These are phyloP conservation scores for Hymenoscyphus fructigenus DNA, from an alignment of 2,329 filamentous ascomycete species.

Conservation along the genomic window DNA sequence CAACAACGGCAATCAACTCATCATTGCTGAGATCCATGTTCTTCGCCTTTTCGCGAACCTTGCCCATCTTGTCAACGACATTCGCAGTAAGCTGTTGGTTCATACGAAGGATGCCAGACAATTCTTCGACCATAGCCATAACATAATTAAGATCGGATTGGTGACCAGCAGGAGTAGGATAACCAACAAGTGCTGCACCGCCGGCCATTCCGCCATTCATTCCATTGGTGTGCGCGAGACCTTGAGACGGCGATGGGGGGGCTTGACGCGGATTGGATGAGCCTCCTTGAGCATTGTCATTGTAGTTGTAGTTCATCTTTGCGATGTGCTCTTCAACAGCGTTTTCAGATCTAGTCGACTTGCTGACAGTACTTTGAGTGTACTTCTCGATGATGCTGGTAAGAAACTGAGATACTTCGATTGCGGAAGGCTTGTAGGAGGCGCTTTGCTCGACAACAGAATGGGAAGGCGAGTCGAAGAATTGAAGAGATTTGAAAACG, in stretches of 20 bases:
- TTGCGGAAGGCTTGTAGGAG: no score
- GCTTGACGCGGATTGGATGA: conserved; percentile 30
- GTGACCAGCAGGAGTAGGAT: conserved; percentile 64
- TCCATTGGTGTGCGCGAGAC: conserved; percentile 34
- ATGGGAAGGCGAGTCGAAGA: not conserved
- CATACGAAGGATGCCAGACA: conserved; percentile 42
- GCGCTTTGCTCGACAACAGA: no score
- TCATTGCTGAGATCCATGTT: conserved; percentile 55
- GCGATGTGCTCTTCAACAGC: not conserved
- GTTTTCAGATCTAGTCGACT: not conserved
- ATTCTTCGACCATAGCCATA: conserved; percentile 66
- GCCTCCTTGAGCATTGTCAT: conserved; percentile 25
- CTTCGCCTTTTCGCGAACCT: conserved; percentile 57
- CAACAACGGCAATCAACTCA: conserved; percentile 55
- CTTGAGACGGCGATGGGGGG: conserved; percentile 35
- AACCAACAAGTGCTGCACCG: conserved; percentile 26
- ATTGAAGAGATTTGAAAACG: conserved; percentile 1
- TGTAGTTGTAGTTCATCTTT: conserved; percentile 13
- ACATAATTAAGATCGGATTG: conserved; percentile 69
- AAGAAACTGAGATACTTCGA: no score
- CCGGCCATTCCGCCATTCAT: conserved; percentile 35
- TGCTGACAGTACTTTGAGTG: not conserved
- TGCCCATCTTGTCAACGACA: conserved; percentile 62
- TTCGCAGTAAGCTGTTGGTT: conserved; percentile 61
- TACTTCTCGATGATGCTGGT: no score